phyloP scores from a whole-genome alignment of 768 basidiomycete genomes.

The Hypsizygus marmoreus region DNA sequence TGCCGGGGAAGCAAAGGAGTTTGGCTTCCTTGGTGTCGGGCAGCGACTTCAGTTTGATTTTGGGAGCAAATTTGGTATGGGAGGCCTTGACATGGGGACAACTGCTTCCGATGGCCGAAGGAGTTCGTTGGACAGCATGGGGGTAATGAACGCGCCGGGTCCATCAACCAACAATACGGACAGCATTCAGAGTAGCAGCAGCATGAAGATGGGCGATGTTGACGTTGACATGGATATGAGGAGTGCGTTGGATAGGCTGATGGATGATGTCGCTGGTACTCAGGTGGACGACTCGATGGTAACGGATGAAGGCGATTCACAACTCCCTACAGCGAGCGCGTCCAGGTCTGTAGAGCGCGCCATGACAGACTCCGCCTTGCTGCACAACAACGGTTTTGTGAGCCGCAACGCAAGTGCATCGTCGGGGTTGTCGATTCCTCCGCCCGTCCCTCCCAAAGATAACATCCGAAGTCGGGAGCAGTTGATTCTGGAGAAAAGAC shows the following conservation, averaged over 20 bases:
- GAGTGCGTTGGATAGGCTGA: conserved; percentile 70
- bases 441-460: conserved; percentile 64
- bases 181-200: conserved; percentile 28
- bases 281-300: conserved; percentile 43
- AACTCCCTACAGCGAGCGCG: conserved; percentile 22
- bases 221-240: conserved; percentile 72
- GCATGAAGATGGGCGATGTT: conserved; percentile 44
- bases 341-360: conserved; percentile 41
- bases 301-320: conserved; percentile 43
- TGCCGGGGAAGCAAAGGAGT: conserved; percentile 29
- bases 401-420: conserved; percentile 46
- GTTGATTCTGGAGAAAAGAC: conserved; percentile 69
- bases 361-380: conserved; percentile 51
- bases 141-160: background rate
- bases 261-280: conserved; percentile 64
- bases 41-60: conserved; percentile 44
- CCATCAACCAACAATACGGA: conserved; percentile 11
- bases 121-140: conserved; percentile 4
- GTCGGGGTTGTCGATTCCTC: conserved; percentile 40
- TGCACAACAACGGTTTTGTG: conserved; percentile 37
- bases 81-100: conserved; percentile 33
- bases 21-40: conserved; percentile 27
- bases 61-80: conserved; percentile 48
- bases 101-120: conserved; percentile 10
- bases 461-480: conserved; percentile 68